Conservation (phyloP, 345 rosid genomes). For the Reutealis trisperma region DNA sequence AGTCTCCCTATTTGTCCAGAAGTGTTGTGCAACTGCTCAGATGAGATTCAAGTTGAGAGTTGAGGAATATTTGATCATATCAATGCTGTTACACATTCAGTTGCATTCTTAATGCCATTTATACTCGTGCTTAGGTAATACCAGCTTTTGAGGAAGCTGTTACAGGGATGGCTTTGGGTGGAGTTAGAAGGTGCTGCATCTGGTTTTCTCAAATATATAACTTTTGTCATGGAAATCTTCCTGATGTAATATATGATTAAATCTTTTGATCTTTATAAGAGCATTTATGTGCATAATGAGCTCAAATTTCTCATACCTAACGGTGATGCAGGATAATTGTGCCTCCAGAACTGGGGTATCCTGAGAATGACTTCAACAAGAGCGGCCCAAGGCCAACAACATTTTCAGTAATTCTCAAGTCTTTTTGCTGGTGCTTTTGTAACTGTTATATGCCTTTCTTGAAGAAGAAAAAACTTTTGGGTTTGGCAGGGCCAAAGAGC, state of each 20-base stretch:
- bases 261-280: constrained; percentile 3
- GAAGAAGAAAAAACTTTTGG: neutral
- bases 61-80: constrained; percentile 2
- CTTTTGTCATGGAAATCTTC: constrained; percentile 4
- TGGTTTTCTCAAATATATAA: constrained; percentile 17
- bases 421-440: constrained; percentile 6
- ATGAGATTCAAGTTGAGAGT: neutral
- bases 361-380: constrained; percentile 81
- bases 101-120: neutral
- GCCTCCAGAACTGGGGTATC: constrained; percentile 96
- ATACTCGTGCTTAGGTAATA: constrained; percentile 58
- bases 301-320: constrained; percentile 32
- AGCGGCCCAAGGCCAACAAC: constrained; percentile 83
- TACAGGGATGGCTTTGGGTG: constrained; percentile 84
- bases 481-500: constrained; percentile 87
- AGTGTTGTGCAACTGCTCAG: neutral
- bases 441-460: neutral
- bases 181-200: constrained; percentile 76
- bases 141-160: constrained; percentile 97
- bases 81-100: neutral
- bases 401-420: constrained; percentile 63
- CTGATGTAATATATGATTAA: neutral
- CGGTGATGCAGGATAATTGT: constrained; percentile 88
- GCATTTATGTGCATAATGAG: neutral
- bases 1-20: neutral